These are phyloP conservation scores for Ophiostoma quercus DNA, from an alignment of 2,329 filamentous ascomycete genomes.

Conservation along the genomic window DNA sequence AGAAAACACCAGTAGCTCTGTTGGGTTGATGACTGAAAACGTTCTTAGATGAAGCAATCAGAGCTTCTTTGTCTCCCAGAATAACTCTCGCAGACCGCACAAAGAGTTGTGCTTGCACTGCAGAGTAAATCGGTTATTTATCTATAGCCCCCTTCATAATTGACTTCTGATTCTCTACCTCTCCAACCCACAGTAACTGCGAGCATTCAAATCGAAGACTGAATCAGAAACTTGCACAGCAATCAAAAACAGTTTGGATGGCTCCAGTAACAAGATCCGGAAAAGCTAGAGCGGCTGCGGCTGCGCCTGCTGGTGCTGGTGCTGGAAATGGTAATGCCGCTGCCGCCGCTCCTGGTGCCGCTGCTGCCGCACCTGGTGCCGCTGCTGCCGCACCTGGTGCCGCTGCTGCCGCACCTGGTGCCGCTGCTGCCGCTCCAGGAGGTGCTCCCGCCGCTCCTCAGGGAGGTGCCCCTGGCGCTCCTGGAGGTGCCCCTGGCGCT, in stretches of 20 bases:
- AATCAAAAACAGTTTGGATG: neutral
- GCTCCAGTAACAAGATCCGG: neutral
- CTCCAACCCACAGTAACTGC: neutral
- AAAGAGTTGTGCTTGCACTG: neutral
- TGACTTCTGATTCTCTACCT: neutral
- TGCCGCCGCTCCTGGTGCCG: no score
- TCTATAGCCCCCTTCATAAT: neutral
- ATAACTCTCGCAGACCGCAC: neutral
- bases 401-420: no score
- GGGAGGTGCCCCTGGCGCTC: neutral
- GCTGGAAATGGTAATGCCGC: no score
- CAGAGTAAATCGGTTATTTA: neutral
- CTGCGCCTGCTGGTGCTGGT: no score
- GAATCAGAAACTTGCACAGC: neutral
- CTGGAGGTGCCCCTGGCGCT: neutral
- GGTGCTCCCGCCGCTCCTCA: no score
- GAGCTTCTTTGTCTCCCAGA: neutral
- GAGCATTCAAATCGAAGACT: neutral
- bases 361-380: neutral
- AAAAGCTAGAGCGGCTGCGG: no score
- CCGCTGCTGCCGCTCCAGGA: no score
- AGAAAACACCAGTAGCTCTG: neutral
- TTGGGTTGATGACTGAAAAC: neutral
- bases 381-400: no score
- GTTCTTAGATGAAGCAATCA: neutral